Base-by-base conservation (phyloP, 2,329 filamentous ascomycete genomes). In the Clarireedia sp. region DNA sequence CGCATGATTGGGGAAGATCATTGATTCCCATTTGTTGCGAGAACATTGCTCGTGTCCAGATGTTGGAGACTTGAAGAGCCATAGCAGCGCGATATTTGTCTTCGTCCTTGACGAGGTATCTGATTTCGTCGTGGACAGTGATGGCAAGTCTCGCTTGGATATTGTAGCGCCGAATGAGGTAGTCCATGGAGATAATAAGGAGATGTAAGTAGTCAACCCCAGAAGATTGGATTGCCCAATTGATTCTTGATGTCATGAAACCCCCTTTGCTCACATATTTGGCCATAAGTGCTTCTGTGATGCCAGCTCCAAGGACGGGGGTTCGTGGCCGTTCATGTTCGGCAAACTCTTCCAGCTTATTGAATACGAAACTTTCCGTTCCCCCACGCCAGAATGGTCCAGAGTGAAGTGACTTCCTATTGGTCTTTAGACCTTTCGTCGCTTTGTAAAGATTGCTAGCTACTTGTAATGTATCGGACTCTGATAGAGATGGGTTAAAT, bases 31-130 rank as follows among this genome's bases (percentile, higher is more conserved):
- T 89, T 72, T 99, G 94, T 71, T 99, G 90, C 0, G 88, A 83
- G 70, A 99, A 99, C 88, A 99, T 96, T 60, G 91, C 91, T 50
- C 94, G 81, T 0, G 95, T 99, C 94, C 94, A 99, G 19, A 99
- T 71, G 67, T 99, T 99, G 57, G 91, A 85, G 7, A 99, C 80
- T 70, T 99, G 94, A 12, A 99, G 76, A 1, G 95, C 94, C 83
- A 99, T 87, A 10, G 92, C 92, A 2, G 88, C 85, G 41, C 87
- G 82, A 67, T 97, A 99, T 65, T 86, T 89, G 72, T 99, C 90
- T 58, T 87, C 77, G 2, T 91, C 80, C 66, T 85, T 86, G 43
- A 96, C 90, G 0, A 99, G 78, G 66, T 99, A 99, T 16, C 94
- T 82, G 60, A 99, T 97, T 71, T 99, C 95, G 66, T 99, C 95